phyloP scores from a whole-genome alignment of 192 early-diverging fungal species.

The Coemansia sp. region DNA sequence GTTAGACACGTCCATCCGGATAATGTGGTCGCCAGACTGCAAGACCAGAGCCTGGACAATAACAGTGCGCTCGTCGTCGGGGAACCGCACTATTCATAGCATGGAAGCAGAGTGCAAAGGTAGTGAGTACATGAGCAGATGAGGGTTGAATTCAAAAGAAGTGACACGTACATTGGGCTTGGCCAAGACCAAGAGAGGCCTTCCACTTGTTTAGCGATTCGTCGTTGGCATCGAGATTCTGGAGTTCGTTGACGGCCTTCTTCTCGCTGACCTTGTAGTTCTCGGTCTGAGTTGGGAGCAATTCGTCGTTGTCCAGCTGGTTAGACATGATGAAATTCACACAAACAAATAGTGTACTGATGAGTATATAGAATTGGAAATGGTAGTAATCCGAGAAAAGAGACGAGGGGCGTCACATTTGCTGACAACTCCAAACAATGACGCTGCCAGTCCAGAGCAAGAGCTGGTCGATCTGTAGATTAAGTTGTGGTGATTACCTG shows the following conservation, averaged over 20 bases:
- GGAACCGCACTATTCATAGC: conserved; percentile 39
- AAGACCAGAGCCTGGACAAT: conserved; percentile 46
- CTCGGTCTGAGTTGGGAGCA: conserved; percentile 71
- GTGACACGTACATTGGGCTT: conserved; percentile 51
- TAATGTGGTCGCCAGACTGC: conserved; percentile 20
- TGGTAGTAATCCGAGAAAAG: neutral
- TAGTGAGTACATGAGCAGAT: neutral
- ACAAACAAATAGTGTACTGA: conserved; percentile 4
- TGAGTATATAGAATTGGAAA: neutral
- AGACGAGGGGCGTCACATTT: neutral
- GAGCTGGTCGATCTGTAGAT: neutral
- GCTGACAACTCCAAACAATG: neutral
- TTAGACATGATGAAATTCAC: conserved; percentile 29
- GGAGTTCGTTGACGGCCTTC: conserved; percentile 85
- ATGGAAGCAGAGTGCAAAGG: neutral
- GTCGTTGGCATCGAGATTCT: conserved; percentile 84
- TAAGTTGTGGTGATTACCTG: neutral
- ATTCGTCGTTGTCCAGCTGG: conserved; percentile 50
- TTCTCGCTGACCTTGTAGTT: conserved; percentile 93
- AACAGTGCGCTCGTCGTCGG: conserved; percentile 63
- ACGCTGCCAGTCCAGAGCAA: neutral
- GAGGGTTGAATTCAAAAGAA: neutral
- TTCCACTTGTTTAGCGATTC: conserved; percentile 98
- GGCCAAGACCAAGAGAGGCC: conserved; percentile 81
- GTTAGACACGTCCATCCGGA: conserved; percentile 47